Percentiles rank a stretch among this genome's conserved stretches.
phyloP scores from a whole-genome alignment of 371 early-diverging fungal species.

The Basidiobolus heterosporus region DNA sequence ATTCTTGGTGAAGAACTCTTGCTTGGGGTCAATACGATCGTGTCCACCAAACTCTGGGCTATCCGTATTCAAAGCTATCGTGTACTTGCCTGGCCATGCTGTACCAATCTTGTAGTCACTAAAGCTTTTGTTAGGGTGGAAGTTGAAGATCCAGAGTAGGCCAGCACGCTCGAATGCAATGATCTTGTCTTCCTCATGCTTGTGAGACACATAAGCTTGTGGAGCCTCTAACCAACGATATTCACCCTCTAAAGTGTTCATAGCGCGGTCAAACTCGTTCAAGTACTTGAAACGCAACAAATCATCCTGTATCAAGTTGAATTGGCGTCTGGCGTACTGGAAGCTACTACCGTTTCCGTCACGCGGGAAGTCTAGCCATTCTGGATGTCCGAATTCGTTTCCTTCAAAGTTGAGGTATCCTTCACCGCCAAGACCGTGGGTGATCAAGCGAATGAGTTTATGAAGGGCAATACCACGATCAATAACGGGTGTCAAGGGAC shows the following conservation, averaged over 20 bases:
- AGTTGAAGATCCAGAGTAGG: slow-evolving; percentile 83
- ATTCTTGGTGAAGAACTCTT: slow-evolving; percentile 43
- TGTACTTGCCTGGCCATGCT: slow-evolving; percentile 46
- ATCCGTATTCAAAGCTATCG: slow-evolving; percentile 65
- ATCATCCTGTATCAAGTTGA: slow-evolving; percentile 72
- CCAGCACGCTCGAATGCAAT: slow-evolving; percentile 81
- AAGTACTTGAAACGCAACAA: slow-evolving; percentile 81
- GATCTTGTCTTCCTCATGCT: slow-evolving; percentile 82
- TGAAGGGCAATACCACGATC: slow-evolving; percentile 88
- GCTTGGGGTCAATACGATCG: slow-evolving; percentile 41
- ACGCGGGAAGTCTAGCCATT: slow-evolving; percentile 96
- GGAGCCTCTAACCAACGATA: slow-evolving; percentile 49
- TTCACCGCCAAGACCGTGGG: slow-evolving; percentile 81
- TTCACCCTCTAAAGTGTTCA: slow-evolving; percentile 54
- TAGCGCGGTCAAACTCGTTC: slow-evolving; percentile 72
- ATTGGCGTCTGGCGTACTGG: slow-evolving; percentile 89
- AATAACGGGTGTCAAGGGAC: slow-evolving; percentile 68
- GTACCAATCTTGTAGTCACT: slow-evolving; percentile 76
- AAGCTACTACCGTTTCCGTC: slow-evolving; percentile 78
- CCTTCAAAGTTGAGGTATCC: slow-evolving; percentile 92
- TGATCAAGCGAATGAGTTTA: slow-evolving; percentile 85
- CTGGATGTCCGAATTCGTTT: slow-evolving; percentile 95
- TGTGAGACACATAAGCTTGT: slow-evolving; percentile 68
- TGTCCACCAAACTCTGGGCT: slow-evolving; percentile 60
- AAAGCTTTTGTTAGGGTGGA: slow-evolving; percentile 73